phyloP scores from a whole-genome alignment of 2,329 filamentous ascomycete species.

The Coniochaeta hoffmannii region DNA sequence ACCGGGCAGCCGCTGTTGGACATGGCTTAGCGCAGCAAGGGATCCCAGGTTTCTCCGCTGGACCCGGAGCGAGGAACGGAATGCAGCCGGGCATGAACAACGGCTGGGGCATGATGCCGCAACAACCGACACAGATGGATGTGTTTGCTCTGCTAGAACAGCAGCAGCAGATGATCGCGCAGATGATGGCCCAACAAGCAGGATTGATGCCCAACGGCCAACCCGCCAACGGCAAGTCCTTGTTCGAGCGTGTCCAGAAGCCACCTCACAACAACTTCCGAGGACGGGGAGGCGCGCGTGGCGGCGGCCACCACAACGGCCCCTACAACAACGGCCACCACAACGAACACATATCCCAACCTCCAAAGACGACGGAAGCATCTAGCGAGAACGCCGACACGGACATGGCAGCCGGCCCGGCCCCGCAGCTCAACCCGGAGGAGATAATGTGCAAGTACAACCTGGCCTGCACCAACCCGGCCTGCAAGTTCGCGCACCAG shows the following conservation, averaged over 20 bases:
- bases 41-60: conserved; percentile 25
- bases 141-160: conserved; percentile 77
- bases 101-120: conserved; percentile 39
- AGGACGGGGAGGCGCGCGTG: conserved; percentile 30
- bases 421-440: conserved; percentile 43
- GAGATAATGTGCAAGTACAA: conserved; percentile 85
- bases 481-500: conserved; percentile 91
- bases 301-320: conserved; percentile 32
- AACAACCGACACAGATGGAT: conserved; percentile 42
- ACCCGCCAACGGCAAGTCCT: conserved; percentile 41
- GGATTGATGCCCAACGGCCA: conserved; percentile 2
- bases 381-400: conserved; percentile 48
- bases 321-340: conserved; percentile 17
- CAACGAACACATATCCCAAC: conserved; percentile 15
- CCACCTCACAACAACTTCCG: conserved; percentile 38
- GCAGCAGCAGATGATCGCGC: conserved; percentile 65
- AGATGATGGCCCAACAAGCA: conserved; percentile 44
- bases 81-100: conserved; percentile 33
- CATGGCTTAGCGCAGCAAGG: conserved; percentile 39
- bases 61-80: conserved; percentile 26
- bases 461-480: conserved; percentile 75
- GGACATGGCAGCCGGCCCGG: conserved; percentile 51
- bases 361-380: conserved; percentile 24
- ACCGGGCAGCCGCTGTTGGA: conserved; percentile 40
- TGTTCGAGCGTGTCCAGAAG: conserved; percentile 67